Evolutionary conservation across 768 basidiomycete genomes (phyloP), one percentile per base, ranked within the genome.

Genomic region (Amanita jacksonii): DNA sequence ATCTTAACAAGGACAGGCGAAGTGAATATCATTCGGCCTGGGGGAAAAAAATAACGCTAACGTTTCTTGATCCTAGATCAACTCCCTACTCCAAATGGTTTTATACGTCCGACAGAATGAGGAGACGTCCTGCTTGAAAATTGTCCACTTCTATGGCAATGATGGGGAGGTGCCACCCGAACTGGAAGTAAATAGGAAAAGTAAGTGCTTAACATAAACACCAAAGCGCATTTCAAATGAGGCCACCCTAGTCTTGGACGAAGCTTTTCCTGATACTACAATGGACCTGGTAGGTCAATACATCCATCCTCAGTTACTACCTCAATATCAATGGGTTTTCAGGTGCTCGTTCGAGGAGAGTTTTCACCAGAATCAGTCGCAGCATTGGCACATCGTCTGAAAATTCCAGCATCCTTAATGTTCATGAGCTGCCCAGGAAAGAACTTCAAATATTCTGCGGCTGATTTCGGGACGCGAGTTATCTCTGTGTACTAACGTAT

Each of bases 101-200:
- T 59, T 77, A 9, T 86, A 86, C 50, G 79, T 84, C 2, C 61
- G 65, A 32, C 64, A 67, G 45, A 85, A 83, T 51, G 84, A 87
- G 57, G 77, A 79, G 51, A 86, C 85, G 0, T 71, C 79, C 0
- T 69, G 74, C 51, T 52, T 86, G 44, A 82, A 82, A 59, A 70
- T 86, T 9, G 67, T 85, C 3, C 81, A 85, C 52, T 84, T 82
- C 52, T 66, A 71, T 45, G 70, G 77, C 20, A 64, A 61, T 18
- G 73, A 72, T 23, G 59, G 61, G 10, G 70, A 67, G 0, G 64
- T 78, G 19, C 84, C 84, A 1, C 78, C 78, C 0, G 85, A 87
- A 52, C 59, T 87, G 51, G 82, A 80, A 55, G 79, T 81, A 4
- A 87, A 85, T 53, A 68, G 73, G 24, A 81, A 76, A 55, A 77